Conservation (phyloP, 2,329 filamentous ascomycete genomes). For the Penicillium italicum region DNA sequence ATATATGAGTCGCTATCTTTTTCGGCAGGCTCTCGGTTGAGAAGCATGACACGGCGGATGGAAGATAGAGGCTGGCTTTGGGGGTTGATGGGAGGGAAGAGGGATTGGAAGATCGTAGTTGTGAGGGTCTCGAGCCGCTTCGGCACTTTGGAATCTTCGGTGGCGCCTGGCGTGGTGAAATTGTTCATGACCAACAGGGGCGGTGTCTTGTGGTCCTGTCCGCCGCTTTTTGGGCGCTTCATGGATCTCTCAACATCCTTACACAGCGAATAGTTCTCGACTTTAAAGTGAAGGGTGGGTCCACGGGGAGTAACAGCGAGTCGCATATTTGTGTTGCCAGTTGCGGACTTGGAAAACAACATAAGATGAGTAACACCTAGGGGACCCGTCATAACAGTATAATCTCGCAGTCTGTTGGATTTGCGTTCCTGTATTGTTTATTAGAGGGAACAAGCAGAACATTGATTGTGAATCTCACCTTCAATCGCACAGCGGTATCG, state of each 20-base stretch:
- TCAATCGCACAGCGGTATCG: constrained; percentile 81
- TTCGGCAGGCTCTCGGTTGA: constrained; percentile 68
- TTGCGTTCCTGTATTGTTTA: constrained; percentile 61
- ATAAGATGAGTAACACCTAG: constrained; percentile 89
- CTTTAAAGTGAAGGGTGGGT: constrained; percentile 88
- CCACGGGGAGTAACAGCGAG: constrained; percentile 83
- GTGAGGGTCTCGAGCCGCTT: constrained; percentile 90
- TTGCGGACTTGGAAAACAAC: constrained; percentile 84
- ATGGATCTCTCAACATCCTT: constrained; percentile 84
- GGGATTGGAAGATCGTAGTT: constrained; percentile 90
- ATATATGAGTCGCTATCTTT: constrained; percentile 65
- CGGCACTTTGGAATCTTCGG: constrained; percentile 65
- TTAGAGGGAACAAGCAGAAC: constrained; percentile 6
- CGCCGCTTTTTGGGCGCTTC: constrained; percentile 75
- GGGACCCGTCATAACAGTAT: constrained; percentile 91
- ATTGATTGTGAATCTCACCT: constrained; percentile 43
- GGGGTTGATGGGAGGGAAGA: constrained; percentile 94
- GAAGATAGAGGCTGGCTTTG: constrained; percentile 83
- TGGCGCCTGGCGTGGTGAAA: constrained; percentile 64
- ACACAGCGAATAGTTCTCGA: constrained; percentile 90
- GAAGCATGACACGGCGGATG: constrained; percentile 84
- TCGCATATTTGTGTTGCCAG: constrained; percentile 88
- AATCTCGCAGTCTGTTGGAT: constrained; percentile 85
- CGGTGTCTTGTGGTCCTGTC: constrained; percentile 79
- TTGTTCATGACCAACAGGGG: constrained; percentile 99